These are phyloP conservation scores for Fraxinus sp. DNA, from an alignment of 305 asterid genomes.

Conservation along the genomic window DNA sequence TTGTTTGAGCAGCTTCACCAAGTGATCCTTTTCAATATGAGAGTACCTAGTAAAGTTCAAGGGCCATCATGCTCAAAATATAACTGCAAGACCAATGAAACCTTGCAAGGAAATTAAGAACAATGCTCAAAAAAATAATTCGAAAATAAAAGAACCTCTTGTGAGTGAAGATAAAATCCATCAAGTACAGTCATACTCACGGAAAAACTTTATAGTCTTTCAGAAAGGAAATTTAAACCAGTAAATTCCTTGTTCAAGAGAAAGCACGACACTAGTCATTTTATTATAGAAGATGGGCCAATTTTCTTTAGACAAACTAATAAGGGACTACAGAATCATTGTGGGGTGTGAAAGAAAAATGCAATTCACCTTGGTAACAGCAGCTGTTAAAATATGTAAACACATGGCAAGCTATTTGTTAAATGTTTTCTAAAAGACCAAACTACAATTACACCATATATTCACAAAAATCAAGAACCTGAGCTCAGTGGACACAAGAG, in stretches of 20 bases:
- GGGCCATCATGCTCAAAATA: constrained; percentile 13
- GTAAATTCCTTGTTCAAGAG: constrained; percentile 1
- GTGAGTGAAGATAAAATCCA: constrained; percentile 12
- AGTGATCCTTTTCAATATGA: constrained; percentile 76
- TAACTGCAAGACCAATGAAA: constrained; percentile 13
- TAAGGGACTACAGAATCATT: constrained; percentile 8
- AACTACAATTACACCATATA: background rate
- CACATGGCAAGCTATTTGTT: background rate
- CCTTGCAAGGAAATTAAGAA: constrained; percentile 15
- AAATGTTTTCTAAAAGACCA: background rate
- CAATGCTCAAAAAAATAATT: constrained; percentile 5
- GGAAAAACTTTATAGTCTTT: background rate
- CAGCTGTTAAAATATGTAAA: background rate
- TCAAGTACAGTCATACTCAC: constrained; percentile 10
- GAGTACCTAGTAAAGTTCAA: constrained; percentile 59
- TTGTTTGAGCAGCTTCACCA: constrained; percentile 81
- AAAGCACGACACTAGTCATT: background rate
- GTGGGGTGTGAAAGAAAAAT: constrained; percentile 20
- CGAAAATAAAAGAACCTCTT: background rate
- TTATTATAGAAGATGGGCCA: constrained; percentile 4
- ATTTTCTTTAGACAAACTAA: constrained; percentile 20
- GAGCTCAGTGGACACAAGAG: background rate
- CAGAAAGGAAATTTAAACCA: background rate
- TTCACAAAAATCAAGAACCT: background rate
- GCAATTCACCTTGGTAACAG: background rate